These are phyloP conservation scores for Alternaria arbusti DNA, from an alignment of 2,329 filamentous ascomycete species.

Conservation along the genomic window DNA sequence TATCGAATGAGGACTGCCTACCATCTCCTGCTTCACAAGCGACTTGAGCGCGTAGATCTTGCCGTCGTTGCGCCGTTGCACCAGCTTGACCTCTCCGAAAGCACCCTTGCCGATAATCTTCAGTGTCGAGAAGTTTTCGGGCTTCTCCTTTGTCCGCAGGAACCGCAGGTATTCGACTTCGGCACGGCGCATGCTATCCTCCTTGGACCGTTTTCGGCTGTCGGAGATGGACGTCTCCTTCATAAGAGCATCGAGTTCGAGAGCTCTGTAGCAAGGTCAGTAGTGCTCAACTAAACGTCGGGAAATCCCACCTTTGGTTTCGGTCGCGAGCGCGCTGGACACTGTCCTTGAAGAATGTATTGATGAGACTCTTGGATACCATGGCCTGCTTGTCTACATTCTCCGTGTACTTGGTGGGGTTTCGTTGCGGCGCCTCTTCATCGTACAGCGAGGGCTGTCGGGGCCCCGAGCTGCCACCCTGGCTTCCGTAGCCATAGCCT, in stretches of 20 bases:
- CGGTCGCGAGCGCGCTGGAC: constrained; percentile 94
- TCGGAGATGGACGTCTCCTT: constrained; percentile 77
- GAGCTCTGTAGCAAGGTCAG: constrained; percentile 68
- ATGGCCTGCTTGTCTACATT: constrained; percentile 78
- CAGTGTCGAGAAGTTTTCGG: constrained; percentile 92
- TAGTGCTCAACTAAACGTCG: neutral
- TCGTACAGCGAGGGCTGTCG: constrained; percentile 62
- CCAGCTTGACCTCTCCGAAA: constrained; percentile 96
- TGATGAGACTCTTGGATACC: constrained; percentile 69
- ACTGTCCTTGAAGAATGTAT: constrained; percentile 95
- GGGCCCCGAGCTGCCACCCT: constrained; percentile 73
- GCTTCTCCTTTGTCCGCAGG: constrained; percentile 88
- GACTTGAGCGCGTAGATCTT: constrained; percentile 99
- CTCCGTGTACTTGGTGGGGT: constrained; percentile 86
- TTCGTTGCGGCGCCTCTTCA: constrained; percentile 75
- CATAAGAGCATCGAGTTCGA: constrained; percentile 87
- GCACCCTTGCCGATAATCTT: constrained; percentile 99
- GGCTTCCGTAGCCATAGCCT: constrained; percentile 65
- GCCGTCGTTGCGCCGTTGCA: constrained; percentile 93
- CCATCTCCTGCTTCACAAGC: constrained; percentile 97
- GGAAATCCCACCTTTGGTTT: constrained; percentile 79
- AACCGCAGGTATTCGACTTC: constrained; percentile 94
- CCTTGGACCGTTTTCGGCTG: constrained; percentile 81
- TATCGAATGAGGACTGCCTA: constrained; percentile 25
- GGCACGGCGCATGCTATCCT: constrained; percentile 81